Evolutionary conservation across 495 filamentous ascomycete genomes (phyloP).

Genomic region (Aspergillus egyptiacus): DNA sequence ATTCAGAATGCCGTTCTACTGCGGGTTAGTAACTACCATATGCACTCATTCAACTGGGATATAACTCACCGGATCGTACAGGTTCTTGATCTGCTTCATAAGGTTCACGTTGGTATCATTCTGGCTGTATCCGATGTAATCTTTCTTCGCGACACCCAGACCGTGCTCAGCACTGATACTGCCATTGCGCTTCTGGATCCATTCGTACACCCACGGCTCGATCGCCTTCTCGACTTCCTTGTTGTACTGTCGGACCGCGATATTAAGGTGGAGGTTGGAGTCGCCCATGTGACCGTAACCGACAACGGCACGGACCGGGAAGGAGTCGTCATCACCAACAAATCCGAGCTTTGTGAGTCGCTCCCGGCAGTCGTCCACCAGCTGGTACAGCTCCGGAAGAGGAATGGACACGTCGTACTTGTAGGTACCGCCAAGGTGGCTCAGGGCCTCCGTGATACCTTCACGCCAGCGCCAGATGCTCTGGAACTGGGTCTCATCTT

Average conservation of each 20-base stretch:
- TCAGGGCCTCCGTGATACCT: conserved; percentile 79
- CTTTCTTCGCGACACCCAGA: conserved; percentile 88
- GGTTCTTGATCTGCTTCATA: conserved; percentile 88
- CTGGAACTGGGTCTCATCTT: conserved; percentile 84
- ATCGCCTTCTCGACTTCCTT: conserved; percentile 82
- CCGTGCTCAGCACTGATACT: conserved; percentile 97
- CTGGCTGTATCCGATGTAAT: conserved; percentile 87
- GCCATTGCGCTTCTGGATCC: conserved; percentile 79
- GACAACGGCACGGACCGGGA: conserved; percentile 81
- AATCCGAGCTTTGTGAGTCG: conserved; percentile 67
- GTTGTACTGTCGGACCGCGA: conserved; percentile 73
- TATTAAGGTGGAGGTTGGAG: conserved; percentile 88
- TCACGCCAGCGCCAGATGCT: conserved; percentile 90
- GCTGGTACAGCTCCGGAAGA: conserved; percentile 72
- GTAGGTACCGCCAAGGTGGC: conserved; percentile 93
- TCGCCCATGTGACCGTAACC: conserved; percentile 99
- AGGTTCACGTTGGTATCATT: conserved; percentile 75
- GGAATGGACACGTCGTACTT: conserved; percentile 98
- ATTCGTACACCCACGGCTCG: conserved; percentile 96
- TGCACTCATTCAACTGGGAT: background rate
- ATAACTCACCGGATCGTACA: conserved; percentile 82
- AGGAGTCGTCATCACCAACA: conserved; percentile 67
- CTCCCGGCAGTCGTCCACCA: conserved; percentile 77
- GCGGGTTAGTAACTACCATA: conserved; percentile 18
- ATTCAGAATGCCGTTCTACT: conserved; percentile 88